Percentiles rank a stretch among this genome's conserved stretches.
Evolutionary conservation across 2,329 filamentous ascomycete species (phyloP).

Genomic region (Xylariaceae sp.): DNA sequence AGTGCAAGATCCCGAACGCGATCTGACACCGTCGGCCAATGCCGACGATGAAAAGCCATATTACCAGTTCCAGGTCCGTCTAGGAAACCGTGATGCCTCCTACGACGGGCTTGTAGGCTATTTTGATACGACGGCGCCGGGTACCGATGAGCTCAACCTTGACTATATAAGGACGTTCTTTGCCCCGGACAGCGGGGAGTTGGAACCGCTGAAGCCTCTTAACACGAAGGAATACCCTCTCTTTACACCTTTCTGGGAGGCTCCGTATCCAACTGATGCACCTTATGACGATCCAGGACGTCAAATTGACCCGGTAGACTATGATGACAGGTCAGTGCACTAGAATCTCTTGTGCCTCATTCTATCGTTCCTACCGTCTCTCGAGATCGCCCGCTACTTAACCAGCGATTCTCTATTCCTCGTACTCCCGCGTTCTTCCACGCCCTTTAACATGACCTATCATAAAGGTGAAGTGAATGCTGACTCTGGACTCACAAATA

Average conservation of each 20-base stretch:
- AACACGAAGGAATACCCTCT: conserved; percentile 25
- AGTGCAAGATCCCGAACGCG: neutral
- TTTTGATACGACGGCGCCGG: conserved; percentile 28
- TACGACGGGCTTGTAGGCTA: conserved; percentile 41
- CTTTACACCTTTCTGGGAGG: conserved; percentile 28
- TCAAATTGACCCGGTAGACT: neutral
- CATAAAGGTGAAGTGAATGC: too few species aligned
- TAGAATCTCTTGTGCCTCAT: too few species aligned
- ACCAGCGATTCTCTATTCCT: too few species aligned
- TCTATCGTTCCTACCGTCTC: too few species aligned
- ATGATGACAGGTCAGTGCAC: neutral
- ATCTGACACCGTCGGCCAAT: neutral
- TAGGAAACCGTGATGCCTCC: conserved; percentile 34
- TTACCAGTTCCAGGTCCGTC: conserved; percentile 37
- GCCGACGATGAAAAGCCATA: neutral
- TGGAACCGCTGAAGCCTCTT: conserved; percentile 13
- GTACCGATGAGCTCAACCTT: conserved; percentile 24
- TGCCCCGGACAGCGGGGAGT: conserved; percentile 1
- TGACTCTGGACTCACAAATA: too few species aligned
- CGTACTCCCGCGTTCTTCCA: too few species aligned
- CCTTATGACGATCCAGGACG: neutral
- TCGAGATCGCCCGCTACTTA: too few species aligned
- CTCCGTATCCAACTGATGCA: conserved; percentile 3
- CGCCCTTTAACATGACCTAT: too few species aligned
- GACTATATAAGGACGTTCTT: conserved; percentile 31